Conservation (phyloP, 106 monocot species). For the Acorus calamus region DNA sequence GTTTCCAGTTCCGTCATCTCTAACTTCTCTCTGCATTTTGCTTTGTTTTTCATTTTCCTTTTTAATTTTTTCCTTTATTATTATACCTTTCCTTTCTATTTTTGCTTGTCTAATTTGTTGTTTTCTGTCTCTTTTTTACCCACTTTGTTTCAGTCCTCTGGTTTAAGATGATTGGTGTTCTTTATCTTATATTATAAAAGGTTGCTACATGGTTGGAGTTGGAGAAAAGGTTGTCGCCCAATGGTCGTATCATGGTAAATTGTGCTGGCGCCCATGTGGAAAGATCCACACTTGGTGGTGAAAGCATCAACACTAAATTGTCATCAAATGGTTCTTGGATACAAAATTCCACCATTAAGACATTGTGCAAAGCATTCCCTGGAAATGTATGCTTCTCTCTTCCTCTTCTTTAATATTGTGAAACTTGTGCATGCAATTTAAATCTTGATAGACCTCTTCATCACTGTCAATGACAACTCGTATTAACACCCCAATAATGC, state of each 20-base stretch:
- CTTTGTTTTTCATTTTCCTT: no score
- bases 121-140: neutral
- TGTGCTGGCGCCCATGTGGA: constrained; percentile 65
- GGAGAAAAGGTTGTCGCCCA: constrained; percentile 64
- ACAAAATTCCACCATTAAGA: constrained; percentile 56
- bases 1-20: no score
- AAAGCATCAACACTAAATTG: constrained; percentile 7
- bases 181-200: constrained; percentile 13
- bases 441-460: no score
- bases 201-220: constrained; percentile 64
- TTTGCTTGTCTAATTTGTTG: neutral
- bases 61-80: no score
- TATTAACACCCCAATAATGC: no score
- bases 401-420: neutral
- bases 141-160: no score
- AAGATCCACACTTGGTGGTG: constrained; percentile 16
- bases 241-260: constrained; percentile 85
- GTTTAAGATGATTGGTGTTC: no score
- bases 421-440: neutral
- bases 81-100: neutral
- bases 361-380: constrained; percentile 52
- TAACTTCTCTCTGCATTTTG: no score
- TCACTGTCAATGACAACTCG: no score
- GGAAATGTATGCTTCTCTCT: constrained; percentile 22
- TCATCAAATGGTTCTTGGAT: constrained; percentile 35